Percentiles rank a stretch among this genome's conserved stretches.
phyloP scores from a whole-genome alignment of 805 yeast species.

The Metschnikowia kunwiensis region DNA sequence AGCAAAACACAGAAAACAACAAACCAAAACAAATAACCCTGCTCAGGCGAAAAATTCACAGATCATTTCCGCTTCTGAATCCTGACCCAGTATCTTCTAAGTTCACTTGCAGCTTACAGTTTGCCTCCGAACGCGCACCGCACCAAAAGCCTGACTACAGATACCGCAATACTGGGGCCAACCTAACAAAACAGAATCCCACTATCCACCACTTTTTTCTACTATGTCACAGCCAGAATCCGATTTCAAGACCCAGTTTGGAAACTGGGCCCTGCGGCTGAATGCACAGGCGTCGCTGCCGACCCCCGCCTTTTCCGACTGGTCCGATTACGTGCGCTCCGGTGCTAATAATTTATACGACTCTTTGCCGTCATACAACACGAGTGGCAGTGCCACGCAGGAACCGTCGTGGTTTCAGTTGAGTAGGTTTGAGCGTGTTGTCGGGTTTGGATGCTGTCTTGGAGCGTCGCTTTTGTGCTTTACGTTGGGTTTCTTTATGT shows the following conservation, averaged over 20 bases:
- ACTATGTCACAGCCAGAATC: conserved; percentile 21
- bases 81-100: too few relatives aligned
- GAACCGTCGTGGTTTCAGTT: conserved; percentile 78
- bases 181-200: background rate
- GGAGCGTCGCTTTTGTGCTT: conserved; percentile 79
- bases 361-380: conserved; percentile 61
- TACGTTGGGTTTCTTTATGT: conserved; percentile 71
- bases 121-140: too few relatives aligned
- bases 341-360: conserved; percentile 58
- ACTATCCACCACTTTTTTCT: background rate
- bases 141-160: too few relatives aligned
- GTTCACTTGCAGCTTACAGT: too few relatives aligned
- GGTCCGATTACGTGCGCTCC: conserved; percentile 42
- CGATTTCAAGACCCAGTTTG: conserved; percentile 20
- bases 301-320: conserved; percentile 34
- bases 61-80: too few relatives aligned
- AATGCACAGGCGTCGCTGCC: conserved; percentile 5
- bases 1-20: too few relatives aligned
- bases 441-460: conserved; percentile 75
- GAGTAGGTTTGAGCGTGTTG: conserved; percentile 74
- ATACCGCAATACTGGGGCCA: too few relatives aligned
- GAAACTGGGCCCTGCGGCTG: conserved; percentile 18
- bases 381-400: conserved; percentile 40
- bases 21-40: too few relatives aligned
- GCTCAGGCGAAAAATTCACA: too few relatives aligned